A percentile compares a stretch with the other conserved stretches of the same genome.
These are phyloP conservation scores for Ceratocystiopsis sp. DNA, from an alignment of 2,329 filamentous ascomycete species.

Conservation along the genomic window DNA sequence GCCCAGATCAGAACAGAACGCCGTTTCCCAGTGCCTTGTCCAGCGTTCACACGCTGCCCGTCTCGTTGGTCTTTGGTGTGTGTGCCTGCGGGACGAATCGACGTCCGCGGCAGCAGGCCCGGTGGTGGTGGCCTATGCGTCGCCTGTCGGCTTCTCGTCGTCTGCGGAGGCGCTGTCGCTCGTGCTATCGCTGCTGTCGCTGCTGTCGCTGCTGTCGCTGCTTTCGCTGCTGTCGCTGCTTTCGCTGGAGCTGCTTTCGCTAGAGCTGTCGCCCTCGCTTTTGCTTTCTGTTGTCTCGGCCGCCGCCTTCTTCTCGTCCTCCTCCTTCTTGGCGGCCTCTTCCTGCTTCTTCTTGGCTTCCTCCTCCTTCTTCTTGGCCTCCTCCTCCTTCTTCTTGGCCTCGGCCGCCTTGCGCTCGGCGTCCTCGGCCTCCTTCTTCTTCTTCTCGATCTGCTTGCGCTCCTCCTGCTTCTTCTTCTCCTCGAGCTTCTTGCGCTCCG, in stretches of 20 bases:
- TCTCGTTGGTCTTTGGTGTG: no score
- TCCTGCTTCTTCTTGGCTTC: not conserved
- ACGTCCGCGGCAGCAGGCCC: no score
- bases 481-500: constrained; percentile 2
- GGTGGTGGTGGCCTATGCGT: no score
- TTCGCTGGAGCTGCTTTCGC: no score
- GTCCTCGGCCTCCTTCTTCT: constrained; percentile 6
- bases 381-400: not conserved
- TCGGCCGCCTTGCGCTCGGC: constrained; percentile 2
- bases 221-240: not conserved
- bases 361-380: not conserved
- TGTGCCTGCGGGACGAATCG: no score
- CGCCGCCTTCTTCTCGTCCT: not conserved
- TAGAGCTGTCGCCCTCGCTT: no score
- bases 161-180: no score
- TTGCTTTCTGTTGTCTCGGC: not conserved
- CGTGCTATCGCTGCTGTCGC: no score
- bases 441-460: not conserved
- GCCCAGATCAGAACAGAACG: no score
- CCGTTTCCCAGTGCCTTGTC: no score
- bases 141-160: no score
- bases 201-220: not conserved
- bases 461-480: constrained; percentile 5
- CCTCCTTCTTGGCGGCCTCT: not conserved
- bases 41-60: no score